Evolutionary conservation across 768 basidiomycete genomes (phyloP).

Genomic region (Mycena olivaceomarginata): DNA sequence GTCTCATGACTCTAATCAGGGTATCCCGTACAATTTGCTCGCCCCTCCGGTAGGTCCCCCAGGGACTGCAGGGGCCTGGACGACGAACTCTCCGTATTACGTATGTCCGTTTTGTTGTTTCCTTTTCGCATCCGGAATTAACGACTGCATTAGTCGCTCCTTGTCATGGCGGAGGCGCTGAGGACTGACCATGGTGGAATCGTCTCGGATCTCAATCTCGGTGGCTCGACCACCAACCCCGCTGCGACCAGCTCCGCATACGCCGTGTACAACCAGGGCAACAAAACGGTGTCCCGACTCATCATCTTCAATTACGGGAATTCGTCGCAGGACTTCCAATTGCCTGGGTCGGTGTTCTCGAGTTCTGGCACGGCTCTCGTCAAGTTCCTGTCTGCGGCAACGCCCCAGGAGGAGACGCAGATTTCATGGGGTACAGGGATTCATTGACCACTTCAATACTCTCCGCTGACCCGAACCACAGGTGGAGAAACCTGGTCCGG

Average conservation of each 20-base stretch:
- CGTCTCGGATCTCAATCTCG: constrained; percentile 68
- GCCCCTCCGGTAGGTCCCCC: constrained; percentile 61
- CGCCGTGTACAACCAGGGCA: constrained; percentile 74
- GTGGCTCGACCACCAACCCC: constrained; percentile 57
- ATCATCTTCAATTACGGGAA: constrained; percentile 73
- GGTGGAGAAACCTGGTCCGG: constrained; percentile 68
- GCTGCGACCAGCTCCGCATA: constrained; percentile 70
- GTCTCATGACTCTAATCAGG: constrained; percentile 38
- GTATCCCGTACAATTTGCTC: constrained; percentile 72
- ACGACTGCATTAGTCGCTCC: constrained; percentile 51
- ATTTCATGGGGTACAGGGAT: constrained; percentile 70
- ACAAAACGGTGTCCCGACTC: constrained; percentile 62
- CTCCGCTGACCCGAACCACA: neutral
- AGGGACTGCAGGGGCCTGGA: constrained; percentile 64
- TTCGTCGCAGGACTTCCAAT: constrained; percentile 62
- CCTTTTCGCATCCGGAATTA: neutral
- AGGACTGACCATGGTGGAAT: constrained; percentile 61
- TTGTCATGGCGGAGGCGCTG: constrained; percentile 67
- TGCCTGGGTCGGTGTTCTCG: constrained; percentile 57
- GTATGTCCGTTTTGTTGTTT: constrained; percentile 24
- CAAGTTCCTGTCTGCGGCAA: constrained; percentile 69
- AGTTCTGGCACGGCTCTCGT: constrained; percentile 52
- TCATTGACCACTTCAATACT: no score
- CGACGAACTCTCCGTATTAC: constrained; percentile 70
- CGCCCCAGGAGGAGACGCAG: constrained; percentile 67